Evolutionary conservation across 2,329 filamentous ascomycete genomes (phyloP).

Genomic region (Capronia coronata): DNA sequence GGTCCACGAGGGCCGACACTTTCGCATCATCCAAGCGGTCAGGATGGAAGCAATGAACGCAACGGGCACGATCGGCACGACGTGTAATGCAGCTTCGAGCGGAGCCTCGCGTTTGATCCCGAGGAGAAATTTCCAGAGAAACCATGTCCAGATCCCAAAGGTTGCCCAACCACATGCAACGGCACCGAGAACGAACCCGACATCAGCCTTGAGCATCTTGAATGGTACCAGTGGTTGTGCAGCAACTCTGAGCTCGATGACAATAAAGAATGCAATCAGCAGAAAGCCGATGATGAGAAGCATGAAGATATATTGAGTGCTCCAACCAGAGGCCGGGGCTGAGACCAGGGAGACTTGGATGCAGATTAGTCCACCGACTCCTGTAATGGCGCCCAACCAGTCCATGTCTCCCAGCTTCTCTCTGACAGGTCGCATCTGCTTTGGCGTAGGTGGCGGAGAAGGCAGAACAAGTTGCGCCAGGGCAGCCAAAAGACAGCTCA

Average conservation of each 20-base stretch:
- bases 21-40: constrained; percentile 26
- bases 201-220: constrained; percentile 42
- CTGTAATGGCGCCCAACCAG: constrained; percentile 32
- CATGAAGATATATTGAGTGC: constrained; percentile 46
- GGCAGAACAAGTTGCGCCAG: constrained; percentile 36
- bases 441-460: constrained; percentile 27
- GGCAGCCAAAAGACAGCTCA: constrained; percentile 32
- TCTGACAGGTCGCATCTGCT: constrained; percentile 21
- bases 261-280: constrained; percentile 43
- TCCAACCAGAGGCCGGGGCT: constrained; percentile 52
- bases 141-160: constrained; percentile 47
- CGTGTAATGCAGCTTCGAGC: constrained; percentile 32
- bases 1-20: constrained; percentile 30
- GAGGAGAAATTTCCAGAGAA: constrained; percentile 32
- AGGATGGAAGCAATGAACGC: constrained; percentile 34
- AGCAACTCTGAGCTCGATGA: constrained; percentile 40
- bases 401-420: constrained; percentile 35
- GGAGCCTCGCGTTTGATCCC: constrained; percentile 27
- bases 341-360: constrained; percentile 60
- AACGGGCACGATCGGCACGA: constrained; percentile 30
- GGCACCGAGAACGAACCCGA: constrained; percentile 50
- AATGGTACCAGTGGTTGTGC: constrained; percentile 43
- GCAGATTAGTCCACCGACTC: constrained; percentile 50
- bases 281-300: constrained; percentile 45
- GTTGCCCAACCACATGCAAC: constrained; percentile 48